Conservation (phyloP, 306 rosid species). For the Begonia masoniana region DNA sequence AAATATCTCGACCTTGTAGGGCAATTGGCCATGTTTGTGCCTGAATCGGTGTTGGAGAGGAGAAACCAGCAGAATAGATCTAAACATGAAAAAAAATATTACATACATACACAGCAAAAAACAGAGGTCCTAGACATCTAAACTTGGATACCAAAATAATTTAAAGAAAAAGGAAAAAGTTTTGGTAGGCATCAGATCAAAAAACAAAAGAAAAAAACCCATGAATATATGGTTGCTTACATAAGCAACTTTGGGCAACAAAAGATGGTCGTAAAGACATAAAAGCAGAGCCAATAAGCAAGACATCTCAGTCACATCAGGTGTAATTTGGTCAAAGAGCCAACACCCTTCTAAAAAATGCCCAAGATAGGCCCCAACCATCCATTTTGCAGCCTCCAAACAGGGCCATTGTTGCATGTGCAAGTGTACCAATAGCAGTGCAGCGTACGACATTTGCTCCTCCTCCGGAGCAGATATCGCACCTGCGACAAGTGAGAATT, state of each 20-base stretch:
- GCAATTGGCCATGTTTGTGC: constrained; percentile 99
- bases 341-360: constrained; percentile 90
- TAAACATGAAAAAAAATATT: constrained; percentile 23
- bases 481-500: constrained; percentile 99
- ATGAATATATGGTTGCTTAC: constrained; percentile 97
- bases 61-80: constrained; percentile 88
- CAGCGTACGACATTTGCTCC: constrained; percentile 99
- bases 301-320: constrained; percentile 91
- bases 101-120: constrained; percentile 13
- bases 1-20: constrained; percentile 89
- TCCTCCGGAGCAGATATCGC: constrained; percentile 99
- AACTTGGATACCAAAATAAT: background rate
- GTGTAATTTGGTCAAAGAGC: constrained; percentile 92
- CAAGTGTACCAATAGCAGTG: constrained; percentile 93
- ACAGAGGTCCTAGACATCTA: constrained; percentile 13
- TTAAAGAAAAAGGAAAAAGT: too few species aligned
- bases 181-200: background rate
- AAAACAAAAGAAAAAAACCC: constrained; percentile 27
- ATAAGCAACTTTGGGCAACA: constrained; percentile 97
- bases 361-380: constrained; percentile 96
- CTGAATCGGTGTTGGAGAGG: constrained; percentile 93
- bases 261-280: constrained; percentile 89
- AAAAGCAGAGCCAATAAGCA: constrained; percentile 87
- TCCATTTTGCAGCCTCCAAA: constrained; percentile 99
- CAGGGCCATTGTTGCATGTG: constrained; percentile 90